Conservation (phyloP, 2,329 filamentous ascomycete species). For the Diaporthe sp. region DNA sequence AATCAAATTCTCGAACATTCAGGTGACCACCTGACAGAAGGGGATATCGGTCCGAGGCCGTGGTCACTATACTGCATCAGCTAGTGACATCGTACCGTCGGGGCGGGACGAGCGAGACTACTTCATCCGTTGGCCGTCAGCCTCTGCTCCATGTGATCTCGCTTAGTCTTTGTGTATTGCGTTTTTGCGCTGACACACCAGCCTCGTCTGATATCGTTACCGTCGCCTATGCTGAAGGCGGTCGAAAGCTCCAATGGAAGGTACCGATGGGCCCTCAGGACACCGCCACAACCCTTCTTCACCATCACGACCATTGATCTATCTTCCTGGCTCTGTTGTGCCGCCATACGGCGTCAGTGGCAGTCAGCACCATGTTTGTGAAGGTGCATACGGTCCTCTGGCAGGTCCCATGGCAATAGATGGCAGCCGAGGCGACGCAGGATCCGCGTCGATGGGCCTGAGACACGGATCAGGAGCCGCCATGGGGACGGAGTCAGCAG, state of each 20-base stretch:
- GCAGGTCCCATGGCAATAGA: constrained; percentile 12
- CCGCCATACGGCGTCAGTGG: not conserved
- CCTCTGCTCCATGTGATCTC: constrained; percentile 10
- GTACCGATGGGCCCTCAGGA: constrained; percentile 12
- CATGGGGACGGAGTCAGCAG: not conserved
- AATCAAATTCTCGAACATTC: not conserved
- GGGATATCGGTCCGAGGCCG: not conserved
- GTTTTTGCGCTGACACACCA: not conserved
- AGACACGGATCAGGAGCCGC: not conserved
- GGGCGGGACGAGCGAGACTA: constrained; percentile 18
- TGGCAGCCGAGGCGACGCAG: constrained; percentile 1
- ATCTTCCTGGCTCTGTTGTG: not conserved
- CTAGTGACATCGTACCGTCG: not conserved
- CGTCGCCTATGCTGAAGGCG: not conserved
- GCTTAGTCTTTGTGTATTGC: constrained; percentile 23
- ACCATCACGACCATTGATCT: constrained; percentile 17
- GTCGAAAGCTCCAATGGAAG: constrained; percentile 29
- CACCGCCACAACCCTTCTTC: constrained; percentile 9
- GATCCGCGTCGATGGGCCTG: not conserved
- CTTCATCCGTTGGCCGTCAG: not conserved
- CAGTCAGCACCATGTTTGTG: constrained; percentile 6
- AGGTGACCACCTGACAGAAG: not conserved
- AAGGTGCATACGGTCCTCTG: constrained; percentile 2
- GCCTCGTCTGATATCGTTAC: not conserved
- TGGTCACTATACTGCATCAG: constrained; percentile 4